A percentile compares a stretch with the other conserved stretches of the same genome.
Conservation (phyloP, 1,284 basidiomycete genomes). For the Rhodotorula sp. region DNA sequence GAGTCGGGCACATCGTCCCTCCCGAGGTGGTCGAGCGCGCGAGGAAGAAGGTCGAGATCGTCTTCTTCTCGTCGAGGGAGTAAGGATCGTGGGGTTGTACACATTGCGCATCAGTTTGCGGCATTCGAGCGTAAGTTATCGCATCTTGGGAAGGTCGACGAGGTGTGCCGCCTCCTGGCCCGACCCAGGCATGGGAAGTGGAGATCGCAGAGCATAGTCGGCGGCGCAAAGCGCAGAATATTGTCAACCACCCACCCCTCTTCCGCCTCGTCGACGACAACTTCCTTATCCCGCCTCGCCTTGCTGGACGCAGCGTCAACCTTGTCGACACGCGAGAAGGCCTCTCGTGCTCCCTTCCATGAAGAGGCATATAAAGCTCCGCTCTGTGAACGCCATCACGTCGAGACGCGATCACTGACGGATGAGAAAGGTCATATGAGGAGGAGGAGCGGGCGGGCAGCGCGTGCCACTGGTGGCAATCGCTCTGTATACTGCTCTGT, state of each 20-base stretch:
- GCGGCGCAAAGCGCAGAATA: too few species aligned
- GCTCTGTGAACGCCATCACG: not conserved
- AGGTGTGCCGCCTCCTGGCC: not conserved
- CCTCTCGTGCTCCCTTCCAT: not conserved
- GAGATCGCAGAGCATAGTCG: not conserved
- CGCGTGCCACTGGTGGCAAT: too few species aligned
- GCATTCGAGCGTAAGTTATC: not conserved
- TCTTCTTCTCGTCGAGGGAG: not conserved
- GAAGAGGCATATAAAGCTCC: not conserved
- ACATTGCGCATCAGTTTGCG: not conserved
- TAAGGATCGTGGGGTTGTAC: not conserved
- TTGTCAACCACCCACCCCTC: not conserved
- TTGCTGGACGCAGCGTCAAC: not conserved
- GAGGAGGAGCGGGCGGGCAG: too few species aligned
- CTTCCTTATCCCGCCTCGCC: not conserved
- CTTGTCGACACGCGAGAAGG: not conserved
- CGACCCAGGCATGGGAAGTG: not conserved
- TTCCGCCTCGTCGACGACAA: not conserved
- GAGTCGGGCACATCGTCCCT: not conserved
- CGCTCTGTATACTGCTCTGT: too few species aligned
- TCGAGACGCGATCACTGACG: not conserved
- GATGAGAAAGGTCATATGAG: too few species aligned
- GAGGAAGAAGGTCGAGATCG: constrained; percentile 14
- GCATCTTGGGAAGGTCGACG: not conserved
- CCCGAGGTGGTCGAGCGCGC: constrained; percentile 13